Base-by-base conservation (phyloP, 73 alveolate genomes). In the Urostyla sp. region DNA sequence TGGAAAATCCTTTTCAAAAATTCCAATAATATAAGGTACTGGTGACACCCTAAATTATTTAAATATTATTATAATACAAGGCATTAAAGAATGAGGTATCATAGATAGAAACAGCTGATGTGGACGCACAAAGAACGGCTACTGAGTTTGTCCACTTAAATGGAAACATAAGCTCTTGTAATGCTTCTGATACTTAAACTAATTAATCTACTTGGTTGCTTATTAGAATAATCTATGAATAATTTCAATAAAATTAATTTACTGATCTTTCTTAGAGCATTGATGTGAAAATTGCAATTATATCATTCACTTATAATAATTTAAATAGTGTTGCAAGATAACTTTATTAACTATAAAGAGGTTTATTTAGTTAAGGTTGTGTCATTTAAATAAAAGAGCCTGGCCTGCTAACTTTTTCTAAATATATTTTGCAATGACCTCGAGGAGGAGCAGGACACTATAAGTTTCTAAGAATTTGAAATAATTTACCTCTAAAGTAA, bases 401-500 rank as follows among this genome's bases (percentile, higher is more conserved):
- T 18, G 30, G 32, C 40, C 48, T 45, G 27, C 72, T 46, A 24
- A 46, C 18, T 49, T 69, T 69, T n/a, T 46, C 59, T 34, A 37
- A 49, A 26, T 21, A 46, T 27, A 69, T 69, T 24, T 48, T 46
- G 2, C 57, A 67, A 31, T 46, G 30, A 49, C 83, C 83, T 23
- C 83, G 7, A 2, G 83, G 83, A 7, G 83, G 83, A 16, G 83
- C 83, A 10, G 83, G 83, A 49, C 83, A 69, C 83, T 63, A 63
- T n/a, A n/a, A 50, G 23, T 63, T 31, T 7, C 3, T 13, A 63
- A 38, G 7, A 20, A 2, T 21, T 43, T 16, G 1, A 20, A 20
- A 11, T 11, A 40, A 40, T 6, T 43, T 63, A 63, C 79, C 45
- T 69, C 83, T 11, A 69, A 55, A 2, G 49, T 69, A 11, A 69